Evolutionary conservation across 2,329 filamentous ascomycete species (phyloP), one percentile per base, ranked within the genome.

Genomic region (Myriosclerotinia curreyana): DNA sequence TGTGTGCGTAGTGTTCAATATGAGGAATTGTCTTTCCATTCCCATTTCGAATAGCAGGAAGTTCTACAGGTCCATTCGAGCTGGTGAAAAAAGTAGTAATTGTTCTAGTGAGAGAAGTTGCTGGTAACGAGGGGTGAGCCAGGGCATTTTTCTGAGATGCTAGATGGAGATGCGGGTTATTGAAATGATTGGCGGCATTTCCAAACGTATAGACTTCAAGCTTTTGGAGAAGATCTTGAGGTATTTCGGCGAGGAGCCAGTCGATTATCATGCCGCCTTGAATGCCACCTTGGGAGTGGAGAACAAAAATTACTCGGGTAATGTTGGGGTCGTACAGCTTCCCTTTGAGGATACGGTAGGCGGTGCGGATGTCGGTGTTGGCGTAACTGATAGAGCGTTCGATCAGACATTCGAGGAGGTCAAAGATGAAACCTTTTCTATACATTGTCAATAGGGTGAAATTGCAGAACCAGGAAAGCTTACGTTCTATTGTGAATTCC

Each of bases 1-100:
- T 82, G 72, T 93, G 89, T 3, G 87, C 88, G 71, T 93, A 95
- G 75, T 95, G 91, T 75, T 95, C 91, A 48, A 95, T 87, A 68
- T 92, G 82, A 7, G 83, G 81, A 60, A 94, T 86, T 3, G 83
- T 83, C 25, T 73, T 72, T 6, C 63, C 63, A 31, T 55, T 65
- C n/a, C 20, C 44, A 15, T 53, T 55, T 40, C 42, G 25, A 17
- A 15, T 46, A 2, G 17, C 1, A 6, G 28, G 36, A 0, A 25
- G 20, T 40, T 60, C 20, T 11, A 49, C 40, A 2, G 49, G 28
- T 3, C 12, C 22, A 2, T 48, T 31, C 1, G 15, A 54, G 34
- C 34, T 42, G 8, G 62, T 64, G 11, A 53, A 51, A 1, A 48
- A 28, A 3, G 17, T 50, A 4, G 25, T 59, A 8, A 69, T 64